Base-by-base conservation (phyloP, 2,329 filamentous ascomycete genomes). In the Neofusicoccum ribis region DNA sequence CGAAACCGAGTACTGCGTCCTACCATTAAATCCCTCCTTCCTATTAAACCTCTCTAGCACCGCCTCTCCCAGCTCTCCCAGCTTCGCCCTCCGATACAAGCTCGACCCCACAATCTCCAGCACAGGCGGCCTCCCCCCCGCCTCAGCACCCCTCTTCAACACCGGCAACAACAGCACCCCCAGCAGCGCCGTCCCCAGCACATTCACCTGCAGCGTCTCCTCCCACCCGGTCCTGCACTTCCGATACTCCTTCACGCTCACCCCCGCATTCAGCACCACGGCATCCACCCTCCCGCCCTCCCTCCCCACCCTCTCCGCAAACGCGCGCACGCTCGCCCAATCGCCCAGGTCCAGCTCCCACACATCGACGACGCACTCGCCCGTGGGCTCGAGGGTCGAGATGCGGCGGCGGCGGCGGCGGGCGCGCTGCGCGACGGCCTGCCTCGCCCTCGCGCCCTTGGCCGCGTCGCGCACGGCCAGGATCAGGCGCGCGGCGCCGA, bases 401-500 rank as follows among this genome's bases (percentile, higher is more conserved):
- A 59, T 59, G 9, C 27, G 20, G 5, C 39, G 39, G 8, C 41
- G 39, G 8, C 41, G 41, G 4, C 54, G 54, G 39, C 44, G 23
- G 1, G 43, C 41, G 56, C 56, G 56, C 43, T 47, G 27, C 17
- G 37, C 27, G 43, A 60, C 34, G 15, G 56, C 47, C n/a, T 2
- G 69, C 37, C 63, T 79, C 74, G 56, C 84, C 50, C 44, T 15
- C 15, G 82, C 83, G 1, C 71, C 74, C 68, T 83, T 76, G 47
- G 83, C 83, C 17, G 73, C 15, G 39, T 69, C 78, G 31, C 83
- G 79, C 41, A 81, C 79, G 4, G 79, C 81, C 15, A 84, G 72
- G 63, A 84, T 81, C 34, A 84, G 72, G 34, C 75, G 78, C 1
- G 72, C 71, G 14, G 78, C 77, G 3, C 77, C 75, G 4, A 83